Conservation (phyloP, 192 early-diverging fungal species). For the Podila minutissima region DNA sequence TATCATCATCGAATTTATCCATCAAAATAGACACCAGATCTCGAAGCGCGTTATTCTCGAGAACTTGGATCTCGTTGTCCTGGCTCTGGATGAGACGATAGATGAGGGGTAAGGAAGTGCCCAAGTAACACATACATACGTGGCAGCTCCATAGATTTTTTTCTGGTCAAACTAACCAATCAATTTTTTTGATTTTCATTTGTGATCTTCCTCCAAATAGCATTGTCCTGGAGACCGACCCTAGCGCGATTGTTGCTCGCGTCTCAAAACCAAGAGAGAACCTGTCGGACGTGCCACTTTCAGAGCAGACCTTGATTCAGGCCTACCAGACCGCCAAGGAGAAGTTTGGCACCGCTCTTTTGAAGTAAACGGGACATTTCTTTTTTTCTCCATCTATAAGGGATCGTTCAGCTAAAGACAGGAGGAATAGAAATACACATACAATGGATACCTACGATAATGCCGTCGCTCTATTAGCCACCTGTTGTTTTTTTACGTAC, state of each 20-base stretch:
- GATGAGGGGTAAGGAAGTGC: constrained; percentile 82
- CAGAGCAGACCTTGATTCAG: constrained; percentile 79
- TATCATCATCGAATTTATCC: background rate
- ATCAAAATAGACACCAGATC: constrained; percentile 76
- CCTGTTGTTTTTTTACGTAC: too few species aligned
- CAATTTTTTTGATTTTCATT: background rate
- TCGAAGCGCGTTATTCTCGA: constrained; percentile 92
- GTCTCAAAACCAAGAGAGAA: constrained; percentile 82
- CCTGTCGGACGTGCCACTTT: constrained; percentile 76
- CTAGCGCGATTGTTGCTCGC: constrained; percentile 76
- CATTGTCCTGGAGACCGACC: constrained; percentile 79
- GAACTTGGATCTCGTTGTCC: constrained; percentile 90
- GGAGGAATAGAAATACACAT: background rate
- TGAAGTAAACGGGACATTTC: background rate
- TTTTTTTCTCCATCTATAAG: too few species aligned
- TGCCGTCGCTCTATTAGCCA: too few species aligned
- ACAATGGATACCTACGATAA: too few species aligned
- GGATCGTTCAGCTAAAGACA: background rate
- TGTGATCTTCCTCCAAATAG: constrained; percentile 29
- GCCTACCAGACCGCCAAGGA: constrained; percentile 84
- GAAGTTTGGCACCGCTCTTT: constrained; percentile 66
- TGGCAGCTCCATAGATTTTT: background rate
- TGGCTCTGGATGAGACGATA: constrained; percentile 93
- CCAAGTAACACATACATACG: background rate
- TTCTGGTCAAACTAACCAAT: background rate